Evolutionary conservation across 257 asterid genomes (phyloP).

Genomic region (Hygrophila difformis): DNA sequence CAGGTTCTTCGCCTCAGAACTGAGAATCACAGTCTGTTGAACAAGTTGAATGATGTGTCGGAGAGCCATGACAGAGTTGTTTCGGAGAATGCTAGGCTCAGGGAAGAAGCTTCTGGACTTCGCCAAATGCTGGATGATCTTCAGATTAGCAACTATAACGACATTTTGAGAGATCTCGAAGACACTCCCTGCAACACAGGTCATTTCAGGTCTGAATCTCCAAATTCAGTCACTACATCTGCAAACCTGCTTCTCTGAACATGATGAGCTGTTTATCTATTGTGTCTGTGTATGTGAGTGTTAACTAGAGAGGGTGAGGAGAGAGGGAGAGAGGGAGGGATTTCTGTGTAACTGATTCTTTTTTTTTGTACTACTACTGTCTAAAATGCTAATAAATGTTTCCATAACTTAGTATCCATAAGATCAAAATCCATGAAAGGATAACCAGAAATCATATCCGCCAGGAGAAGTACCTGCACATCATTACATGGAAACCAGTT

Average conservation of each 20-base stretch:
- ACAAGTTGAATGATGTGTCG: slow-evolving; percentile 41
- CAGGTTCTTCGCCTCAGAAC: slow-evolving; percentile 65
- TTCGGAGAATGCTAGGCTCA: slow-evolving; percentile 53
- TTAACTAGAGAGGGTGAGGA: not conserved
- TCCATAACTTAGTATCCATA: slow-evolving; percentile 12
- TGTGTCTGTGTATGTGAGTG: not conserved
- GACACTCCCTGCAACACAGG: slow-evolving; percentile 64
- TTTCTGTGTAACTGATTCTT: slow-evolving; percentile 13
- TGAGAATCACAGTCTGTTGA: slow-evolving; percentile 49
- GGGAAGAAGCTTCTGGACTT: slow-evolving; percentile 65
- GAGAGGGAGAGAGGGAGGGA: slow-evolving; percentile 12
- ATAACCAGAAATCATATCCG: no score
- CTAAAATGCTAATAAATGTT: slow-evolving; percentile 25
- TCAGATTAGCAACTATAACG: slow-evolving; percentile 38
- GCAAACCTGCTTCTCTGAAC: slow-evolving; percentile 39
- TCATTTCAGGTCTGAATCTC: slow-evolving; percentile 45
- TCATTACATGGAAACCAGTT: slow-evolving; percentile 13
- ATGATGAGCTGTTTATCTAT: slow-evolving; percentile 8
- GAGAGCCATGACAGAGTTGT: slow-evolving; percentile 51
- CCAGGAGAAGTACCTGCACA: slow-evolving; percentile 9
- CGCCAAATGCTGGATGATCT: slow-evolving; percentile 47
- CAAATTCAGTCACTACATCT: slow-evolving; percentile 30
- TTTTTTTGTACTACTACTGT: slow-evolving; percentile 23
- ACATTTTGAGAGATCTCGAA: slow-evolving; percentile 44
- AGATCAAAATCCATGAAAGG: slow-evolving; percentile 4